phyloP scores from a whole-genome alignment of 768 basidiomycete species.

The Calocera cornea region DNA sequence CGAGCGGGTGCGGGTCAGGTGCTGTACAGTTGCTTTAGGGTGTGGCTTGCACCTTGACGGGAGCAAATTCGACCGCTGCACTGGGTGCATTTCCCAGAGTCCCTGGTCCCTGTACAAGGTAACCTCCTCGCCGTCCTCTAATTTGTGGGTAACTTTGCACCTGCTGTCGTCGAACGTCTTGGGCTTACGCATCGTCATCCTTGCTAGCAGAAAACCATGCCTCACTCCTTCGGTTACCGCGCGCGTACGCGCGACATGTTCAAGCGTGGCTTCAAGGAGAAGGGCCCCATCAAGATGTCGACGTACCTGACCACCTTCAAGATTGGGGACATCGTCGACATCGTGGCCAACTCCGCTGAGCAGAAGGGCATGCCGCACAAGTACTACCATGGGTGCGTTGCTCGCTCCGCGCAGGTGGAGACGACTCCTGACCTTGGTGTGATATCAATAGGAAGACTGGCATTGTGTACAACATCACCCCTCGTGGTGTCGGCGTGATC shows the following conservation, averaged over 20 bases:
- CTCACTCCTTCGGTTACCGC: conserved; percentile 99
- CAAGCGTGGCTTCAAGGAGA: conserved; percentile 97
- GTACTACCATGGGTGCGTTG: conserved; percentile 84
- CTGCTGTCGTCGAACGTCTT: background rate
- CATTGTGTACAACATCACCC: conserved; percentile 96
- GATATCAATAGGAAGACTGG: conserved; percentile 66
- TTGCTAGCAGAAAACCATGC: conserved; percentile 40
- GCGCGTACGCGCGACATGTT: conserved; percentile 99
- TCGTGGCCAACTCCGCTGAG: conserved; percentile 97
- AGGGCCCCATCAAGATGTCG: conserved; percentile 79
- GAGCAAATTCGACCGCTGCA: background rate
- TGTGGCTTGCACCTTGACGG: background rate
- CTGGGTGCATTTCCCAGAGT: conserved; percentile 5
- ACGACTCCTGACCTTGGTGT: background rate
- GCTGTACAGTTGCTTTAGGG: conserved; percentile 1
- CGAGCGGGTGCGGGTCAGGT: background rate
- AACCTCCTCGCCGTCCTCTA: conserved; percentile 6
- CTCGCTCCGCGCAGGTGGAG: background rate
- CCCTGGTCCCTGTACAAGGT: conserved; percentile 3
- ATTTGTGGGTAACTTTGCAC: background rate
- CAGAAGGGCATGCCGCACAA: conserved; percentile 99
- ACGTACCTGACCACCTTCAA: conserved; percentile 88
- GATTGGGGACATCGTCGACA: conserved; percentile 98
- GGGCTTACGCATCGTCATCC: background rate
- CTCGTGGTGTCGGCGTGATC: conserved; percentile 87